Evolutionary conservation across 768 basidiomycete genomes (phyloP), one percentile per base, ranked within the genome.

Genomic region (Tylopilus felleus): DNA sequence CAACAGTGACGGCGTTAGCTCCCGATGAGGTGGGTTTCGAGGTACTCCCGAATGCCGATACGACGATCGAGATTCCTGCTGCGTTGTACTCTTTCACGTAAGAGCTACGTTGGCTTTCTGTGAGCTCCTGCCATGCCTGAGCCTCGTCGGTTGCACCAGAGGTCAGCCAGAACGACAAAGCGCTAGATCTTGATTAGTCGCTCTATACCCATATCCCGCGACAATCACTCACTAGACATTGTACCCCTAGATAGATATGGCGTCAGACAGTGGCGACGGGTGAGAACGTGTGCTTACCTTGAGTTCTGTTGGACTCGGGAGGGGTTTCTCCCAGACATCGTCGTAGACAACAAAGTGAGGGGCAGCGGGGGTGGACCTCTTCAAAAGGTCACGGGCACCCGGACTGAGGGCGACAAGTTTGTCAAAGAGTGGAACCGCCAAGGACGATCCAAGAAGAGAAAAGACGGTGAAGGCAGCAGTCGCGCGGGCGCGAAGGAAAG

Each of bases 1-100:
- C 79, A 2, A 69, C 65, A 14, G 43, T 52, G 22, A 69, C 66
- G 0, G 79, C 72, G 51, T 79, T 71, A 1, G 60, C 60, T 28
- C 73, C 73, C 14, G 63, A 58, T 1, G 74, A 64, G 2, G 78
- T 80, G 5, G 79, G 79, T 13, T 67, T 60, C 44, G 65, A 55
- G 4, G 60, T 47, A 13, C 74, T 68, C 7, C 79, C 79, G 57
- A 83, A 83, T 6, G 73, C 73, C 49, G 80, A 79, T 6, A 83
- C 81, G 52, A 83, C 75, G 28, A 84, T 62, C 41, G 76, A 76
- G 63, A 83, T 81, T 13, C 81, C 82, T 7, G 80, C 80, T 1
- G 75, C 73, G 21, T 71, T 69, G 60, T 83, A 84, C 51, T 77
- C 71, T 1, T 75, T 59, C 56, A 80, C 70, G 59, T 78, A 72